Evolutionary conservation across 495 filamentous ascomycete genomes (phyloP), one percentile per base, ranked within the genome.

Genomic region (Thozetella sp.): DNA sequence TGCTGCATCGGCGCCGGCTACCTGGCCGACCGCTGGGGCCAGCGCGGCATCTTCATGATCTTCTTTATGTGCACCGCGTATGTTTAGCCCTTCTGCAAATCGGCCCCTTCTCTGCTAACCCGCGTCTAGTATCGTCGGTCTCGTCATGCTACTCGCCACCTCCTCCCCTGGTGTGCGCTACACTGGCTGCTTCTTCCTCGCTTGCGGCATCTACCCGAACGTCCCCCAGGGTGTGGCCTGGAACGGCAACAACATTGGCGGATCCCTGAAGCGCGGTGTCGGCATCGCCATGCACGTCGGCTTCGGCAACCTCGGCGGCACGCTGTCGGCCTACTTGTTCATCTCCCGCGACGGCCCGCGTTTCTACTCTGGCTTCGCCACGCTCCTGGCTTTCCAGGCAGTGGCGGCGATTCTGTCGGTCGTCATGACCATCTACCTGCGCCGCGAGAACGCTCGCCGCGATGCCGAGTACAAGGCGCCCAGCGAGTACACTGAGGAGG

Each of bases 221-320:
- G 85, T 89, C 3, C 90, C 89, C 2, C 86, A 89, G 57, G 86
- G 89, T 53, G 78, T 93, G 11, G 88, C 88, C 0, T 93, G 90
- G 90, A 90, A 91, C 51, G 89, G 90, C 13, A 90, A 91, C 74
- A 93, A 93, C 67, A 89, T 92, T 51, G 89, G 88, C 22, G 90
- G 90, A 0, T 90, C 91, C 56, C 90, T 89, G 12, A 93, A 93
- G 71, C 85, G 90, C 24, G 86, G 84, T 56, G 88, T 90, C 43
- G 90, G 89, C 43, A 92, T 92, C 57, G 90, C 90, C n/a, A 84
- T 92, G 80, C 90, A 93, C 69, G 89, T 93, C 52, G 86, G 83
- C 22, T 91, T 93, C 63, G 90, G 90, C 53, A 92, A 92, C 69
- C 71, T 90, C 6, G 90, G 90, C 20, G 90, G 88, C 24, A 84